Base-by-base conservation (phyloP, 805 yeast species). In the Hermanozyma aechmeae region DNA sequence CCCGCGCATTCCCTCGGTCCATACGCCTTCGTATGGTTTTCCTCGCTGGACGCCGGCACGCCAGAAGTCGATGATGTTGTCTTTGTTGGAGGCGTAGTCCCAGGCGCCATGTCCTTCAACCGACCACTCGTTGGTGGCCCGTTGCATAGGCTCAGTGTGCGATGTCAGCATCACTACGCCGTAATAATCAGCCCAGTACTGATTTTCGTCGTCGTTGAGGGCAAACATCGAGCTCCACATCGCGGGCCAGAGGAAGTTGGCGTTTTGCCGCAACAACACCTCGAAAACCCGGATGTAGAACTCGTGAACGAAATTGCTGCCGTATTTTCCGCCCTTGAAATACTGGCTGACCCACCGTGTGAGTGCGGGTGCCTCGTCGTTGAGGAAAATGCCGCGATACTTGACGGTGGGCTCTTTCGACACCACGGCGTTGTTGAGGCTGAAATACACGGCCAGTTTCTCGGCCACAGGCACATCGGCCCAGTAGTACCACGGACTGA, bases 171-270 rank as follows among this genome's bases (percentile, higher is more conserved):
- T 41, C 5, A 41, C 42, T 8, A 41, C 26, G 14, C 45, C 45
- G 21, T 39, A 41, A 19, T 41, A 39, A 20, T 41, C 44, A 17
- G 45, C 45, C 38, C 39, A 34, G 18, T 34, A 31, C 23, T 41
- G 45, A 13, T 41, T 41, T 20, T 24, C 6, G 26, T 40, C 45
- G 26, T 41, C 45, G n/a, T n/a, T n/a, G 12, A 32, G 22, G 5
- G 40, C 45, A 29, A 41, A 41, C 43, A 39, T 34, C 15, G 34
- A 24, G n/a, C 23, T 25, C 45, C 45, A 41, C 42, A 41, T 41
- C 5, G 45, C 38, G 1, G 45, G 45, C 43, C 41, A 39, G 12
- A 41, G 29, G 13, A 33, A 26, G 24, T 41, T 41, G 17, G 44
- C 45, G 23, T 34, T 37, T 25, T 34, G 27, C n/a, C 45, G 26